Evolutionary conservation across 78 protist genomes (phyloP), one percentile per base, ranked within the genome.

Genomic region (Speleostelium caveatum): DNA sequence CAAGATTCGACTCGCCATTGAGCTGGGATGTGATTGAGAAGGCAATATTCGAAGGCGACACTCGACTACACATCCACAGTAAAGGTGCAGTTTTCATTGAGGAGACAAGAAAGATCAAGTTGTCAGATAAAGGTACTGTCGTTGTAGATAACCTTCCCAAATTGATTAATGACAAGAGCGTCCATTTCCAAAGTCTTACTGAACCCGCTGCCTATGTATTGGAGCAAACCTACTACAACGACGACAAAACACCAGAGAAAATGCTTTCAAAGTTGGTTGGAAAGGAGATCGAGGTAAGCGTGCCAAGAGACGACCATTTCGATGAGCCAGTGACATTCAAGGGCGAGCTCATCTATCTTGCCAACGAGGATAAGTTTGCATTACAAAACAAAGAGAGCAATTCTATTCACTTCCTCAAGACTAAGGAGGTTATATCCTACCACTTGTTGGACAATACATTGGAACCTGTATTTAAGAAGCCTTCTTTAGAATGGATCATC

Each of bases 261-360:
- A 60, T 83, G 79, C 17, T 83, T 2, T 41, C 22, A 1, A 83
- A 83, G 62, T 30, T 83, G 1, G 69, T 83, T 69, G 91, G 91
- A 0, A 69, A 69, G 36, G 56, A 28, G 2, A 83, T 83, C 26
- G 78, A 83, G 45, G 79, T 83, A 8, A 26, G 38, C 14, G 79
- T 83, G 3, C 91, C 91, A 41, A 74, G 91, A 63, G 91, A 83
- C 30, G 80, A 69, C 16, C 71, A 67, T n/a, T 83, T 83, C 32
- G 75, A 53, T 39, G 80, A 83, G 14, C 79, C 79, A 45, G 12
- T 71, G 19, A 22, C 0, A 41, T 49, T 83, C 0, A 83, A 83
- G 55, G 91, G 91, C 69, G 38, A n/a, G 21, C 67, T 83, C 2
- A 28, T 60, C 21, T 83, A 83, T 28, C 30, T 32, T 45, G 58